These are phyloP conservation scores for Podila clonocystis DNA, from an alignment of 192 early-diverging fungal species.

Conservation along the genomic window DNA sequence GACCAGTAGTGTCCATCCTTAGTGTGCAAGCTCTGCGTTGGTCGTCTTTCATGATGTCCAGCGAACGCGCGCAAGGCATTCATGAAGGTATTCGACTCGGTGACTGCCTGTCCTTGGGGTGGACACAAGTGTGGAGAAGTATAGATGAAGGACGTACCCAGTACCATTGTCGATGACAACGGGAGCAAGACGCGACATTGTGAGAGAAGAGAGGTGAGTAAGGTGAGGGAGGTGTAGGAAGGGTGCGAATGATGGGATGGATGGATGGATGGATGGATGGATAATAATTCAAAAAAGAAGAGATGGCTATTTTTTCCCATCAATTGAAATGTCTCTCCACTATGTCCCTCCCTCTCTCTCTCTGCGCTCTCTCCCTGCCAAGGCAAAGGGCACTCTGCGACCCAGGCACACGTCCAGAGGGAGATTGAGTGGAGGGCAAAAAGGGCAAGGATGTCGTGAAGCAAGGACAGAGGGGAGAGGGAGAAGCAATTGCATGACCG, in stretches of 20 bases:
- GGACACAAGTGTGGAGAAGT: not conserved
- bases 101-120: conserved; percentile 12
- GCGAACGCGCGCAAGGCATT: not conserved
- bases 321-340: no score
- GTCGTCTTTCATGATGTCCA: not conserved
- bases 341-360: no score
- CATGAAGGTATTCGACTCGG: not conserved
- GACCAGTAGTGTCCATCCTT: not conserved
- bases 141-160: conserved; percentile 68
- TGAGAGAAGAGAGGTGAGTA: not conserved
- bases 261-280: not conserved
- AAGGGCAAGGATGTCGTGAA: no score
- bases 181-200: conserved; percentile 69
- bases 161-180: conserved; percentile 99
- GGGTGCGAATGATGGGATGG: not conserved
- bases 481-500: no score
- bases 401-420: no score
- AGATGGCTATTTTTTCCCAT: no score
- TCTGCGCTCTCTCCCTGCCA: no score
- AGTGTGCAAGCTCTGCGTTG: not conserved
- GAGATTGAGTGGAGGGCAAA: no score
- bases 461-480: no score
- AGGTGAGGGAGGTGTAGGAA: not conserved
- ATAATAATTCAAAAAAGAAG: not conserved
- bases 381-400: no score